These are phyloP conservation scores for Ustilago sp. DNA, from an alignment of 1,284 basidiomycete species.

Conservation along the genomic window DNA sequence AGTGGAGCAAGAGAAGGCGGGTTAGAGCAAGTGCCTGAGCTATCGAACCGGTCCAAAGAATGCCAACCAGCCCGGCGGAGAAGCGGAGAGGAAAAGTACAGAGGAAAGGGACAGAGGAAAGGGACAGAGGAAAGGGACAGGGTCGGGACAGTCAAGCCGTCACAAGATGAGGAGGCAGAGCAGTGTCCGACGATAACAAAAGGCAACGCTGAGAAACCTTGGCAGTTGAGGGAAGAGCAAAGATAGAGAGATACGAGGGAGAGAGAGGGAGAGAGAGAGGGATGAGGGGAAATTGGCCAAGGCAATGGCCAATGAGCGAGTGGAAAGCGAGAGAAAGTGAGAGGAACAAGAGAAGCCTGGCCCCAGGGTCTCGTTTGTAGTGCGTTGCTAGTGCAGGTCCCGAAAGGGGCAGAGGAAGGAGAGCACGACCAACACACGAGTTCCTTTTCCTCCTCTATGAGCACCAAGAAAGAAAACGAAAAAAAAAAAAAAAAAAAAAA, in stretches of 20 bases:
- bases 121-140: not conserved
- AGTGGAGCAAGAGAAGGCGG: slow-evolving; percentile 1
- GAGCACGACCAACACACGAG: not conserved
- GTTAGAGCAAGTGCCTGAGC: not conserved
- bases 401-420: not conserved
- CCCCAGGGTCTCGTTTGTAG: slow-evolving; percentile 5
- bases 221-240: not conserved
- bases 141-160: not conserved
- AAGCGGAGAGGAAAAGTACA: slow-evolving; percentile 1
- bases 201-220: slow-evolving; percentile 6
- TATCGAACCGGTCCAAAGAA: not conserved
- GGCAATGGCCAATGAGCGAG: not conserved
- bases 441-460: not conserved
- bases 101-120: not conserved
- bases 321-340: not conserved
- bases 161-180: not conserved
- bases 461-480: not conserved
- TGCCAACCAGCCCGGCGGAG: slow-evolving; percentile 11
- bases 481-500: too few species aligned
- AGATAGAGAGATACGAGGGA: not conserved
- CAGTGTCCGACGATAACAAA: not conserved
- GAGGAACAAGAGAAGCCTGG: not conserved
- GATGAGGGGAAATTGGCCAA: not conserved
- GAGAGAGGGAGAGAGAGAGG: not conserved
- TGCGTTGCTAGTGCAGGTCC: slow-evolving; percentile 1